A percentile compares a stretch with the other conserved stretches of the same genome.
Conservation (phyloP, 441 rosid genomes). For the Adansonia rubrostipa region DNA sequence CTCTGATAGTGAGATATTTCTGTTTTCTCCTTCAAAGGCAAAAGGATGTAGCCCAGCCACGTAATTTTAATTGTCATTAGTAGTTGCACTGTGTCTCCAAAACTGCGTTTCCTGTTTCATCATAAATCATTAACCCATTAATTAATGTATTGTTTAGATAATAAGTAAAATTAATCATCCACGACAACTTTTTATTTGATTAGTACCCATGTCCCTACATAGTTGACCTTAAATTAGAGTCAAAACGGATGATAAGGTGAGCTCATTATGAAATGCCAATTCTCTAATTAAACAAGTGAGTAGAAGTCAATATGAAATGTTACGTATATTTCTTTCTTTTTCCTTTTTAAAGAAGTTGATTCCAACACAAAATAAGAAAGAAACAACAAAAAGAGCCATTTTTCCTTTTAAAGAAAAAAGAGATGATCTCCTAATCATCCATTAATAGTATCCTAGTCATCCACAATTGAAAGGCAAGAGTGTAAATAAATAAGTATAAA, state of each 20-base stretch:
- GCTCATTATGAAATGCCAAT: conserved; percentile 19
- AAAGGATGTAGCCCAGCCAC: not conserved
- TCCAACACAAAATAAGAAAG: not conserved
- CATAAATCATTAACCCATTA: not conserved
- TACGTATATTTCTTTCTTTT: conserved; percentile 29
- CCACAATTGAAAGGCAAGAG: conserved; percentile 29
- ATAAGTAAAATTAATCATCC: not conserved
- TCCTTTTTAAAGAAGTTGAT: conserved; percentile 26
- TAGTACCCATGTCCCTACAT: not conserved
- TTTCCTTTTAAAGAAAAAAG: not conserved
- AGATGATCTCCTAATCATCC: conserved; percentile 19
- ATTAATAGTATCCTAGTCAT: conserved; percentile 25
- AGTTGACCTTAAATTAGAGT: conserved; percentile 10
- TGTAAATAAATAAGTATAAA: not conserved
- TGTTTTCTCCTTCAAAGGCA: conserved; percentile 18
- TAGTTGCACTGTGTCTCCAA: not conserved
- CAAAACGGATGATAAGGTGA: conserved; percentile 16
- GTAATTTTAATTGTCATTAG: not conserved
- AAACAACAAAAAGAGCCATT: not conserved
- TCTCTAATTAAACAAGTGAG: too few relatives aligned
- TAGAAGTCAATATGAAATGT: conserved; percentile 25
- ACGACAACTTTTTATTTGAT: not conserved
- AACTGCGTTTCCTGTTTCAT: not conserved
- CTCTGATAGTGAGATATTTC: not conserved
- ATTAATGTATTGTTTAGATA: conserved; percentile 11